Base-by-base conservation (phyloP, 2,329 filamentous ascomycete species). In the Macrophomina phaseolina region DNA sequence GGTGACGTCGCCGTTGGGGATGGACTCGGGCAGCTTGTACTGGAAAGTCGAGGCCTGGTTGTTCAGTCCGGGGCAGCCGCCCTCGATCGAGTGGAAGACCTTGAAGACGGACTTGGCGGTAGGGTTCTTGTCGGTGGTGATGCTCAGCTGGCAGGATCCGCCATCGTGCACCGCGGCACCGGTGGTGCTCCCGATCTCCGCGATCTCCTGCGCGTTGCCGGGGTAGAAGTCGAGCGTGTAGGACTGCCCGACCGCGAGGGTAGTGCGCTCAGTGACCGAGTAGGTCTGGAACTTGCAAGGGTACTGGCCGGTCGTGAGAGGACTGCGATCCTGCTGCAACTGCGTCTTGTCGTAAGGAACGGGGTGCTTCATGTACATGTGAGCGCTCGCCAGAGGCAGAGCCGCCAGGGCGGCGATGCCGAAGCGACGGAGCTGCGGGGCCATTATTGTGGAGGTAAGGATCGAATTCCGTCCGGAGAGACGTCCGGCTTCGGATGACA, bases 41-140 rank as follows among this genome's bases (percentile, higher is more conserved):
- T 87, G 81, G 79, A 92, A 95, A 0, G 80, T 69, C 34, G 52
- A 89, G 71, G 77, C 93, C 92, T 14, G 86, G 0, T 72, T 72
- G 0, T 82, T 77, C 28, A 84, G 82, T 1, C 89, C 86, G 0
- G 93, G 93, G 78, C 95, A 98, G 11, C 93, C 93, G 45, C 94
- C 94, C 69, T 93, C 87, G 30, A 94, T 92, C 0, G 90, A 93
- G 77, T 94, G 90, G 80, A 98, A 94, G 68, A 97, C 94, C 79
- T 93, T 93, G 89, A 91, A 98, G 3, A 84, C 83, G 0, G 88
- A 91, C 71, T 86, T 73, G 8, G 71, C 69, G 9, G 76, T 81
- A 2, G 78, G 79, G 70, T 86, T 86, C 23, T 85, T 91, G 40
- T 87, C 80, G 12, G 84, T 82, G 68, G 93, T 94, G 72, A 98